These are phyloP conservation scores for Gracilaria domingensis DNA, from an alignment of 23 red algal species.

Conservation along the genomic window DNA sequence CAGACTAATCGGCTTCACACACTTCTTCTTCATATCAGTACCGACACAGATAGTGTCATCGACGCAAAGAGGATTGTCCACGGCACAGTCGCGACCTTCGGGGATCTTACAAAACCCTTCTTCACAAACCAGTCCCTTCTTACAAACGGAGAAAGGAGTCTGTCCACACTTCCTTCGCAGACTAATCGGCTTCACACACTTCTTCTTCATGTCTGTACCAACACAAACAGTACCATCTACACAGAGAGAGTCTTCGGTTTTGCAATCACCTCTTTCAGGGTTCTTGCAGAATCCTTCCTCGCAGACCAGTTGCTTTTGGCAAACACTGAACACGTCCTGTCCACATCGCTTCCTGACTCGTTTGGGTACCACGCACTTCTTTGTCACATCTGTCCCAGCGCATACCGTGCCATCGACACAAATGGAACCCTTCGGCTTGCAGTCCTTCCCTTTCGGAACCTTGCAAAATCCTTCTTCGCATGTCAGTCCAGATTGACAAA, in stretches of 20 bases:
- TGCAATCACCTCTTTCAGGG: slow-evolving; percentile 9
- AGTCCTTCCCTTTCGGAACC: not conserved
- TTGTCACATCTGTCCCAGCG: slow-evolving; percentile 2
- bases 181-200: slow-evolving; percentile 46
- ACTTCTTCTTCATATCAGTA: not conserved
- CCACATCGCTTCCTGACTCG: slow-evolving; percentile 2
- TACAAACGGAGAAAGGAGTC: slow-evolving; percentile 22
- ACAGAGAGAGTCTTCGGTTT: not conserved
- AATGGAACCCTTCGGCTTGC: not conserved
- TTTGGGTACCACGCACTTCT: slow-evolving; percentile 23
- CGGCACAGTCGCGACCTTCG: not conserved
- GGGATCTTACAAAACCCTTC: not conserved
- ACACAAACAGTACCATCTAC: not conserved
- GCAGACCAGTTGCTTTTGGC: slow-evolving; percentile 7
- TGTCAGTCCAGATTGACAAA: slow-evolving; percentile 9
- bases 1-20: slow-evolving; percentile 14
- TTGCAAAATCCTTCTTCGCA: slow-evolving; percentile 28
- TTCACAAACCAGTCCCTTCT: slow-evolving; percentile 22
- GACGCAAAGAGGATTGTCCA: not conserved
- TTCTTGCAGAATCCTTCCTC: slow-evolving; percentile 43
- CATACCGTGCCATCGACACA: slow-evolving; percentile 12
- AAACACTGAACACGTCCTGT: slow-evolving; percentile 45
- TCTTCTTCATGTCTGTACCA: slow-evolving; percentile 4
- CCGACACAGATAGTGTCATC: slow-evolving; percentile 29
- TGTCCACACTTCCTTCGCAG: not conserved